Evolutionary conservation across 257 asterid species (phyloP).

Genomic region (Marsdenia floribunda): DNA sequence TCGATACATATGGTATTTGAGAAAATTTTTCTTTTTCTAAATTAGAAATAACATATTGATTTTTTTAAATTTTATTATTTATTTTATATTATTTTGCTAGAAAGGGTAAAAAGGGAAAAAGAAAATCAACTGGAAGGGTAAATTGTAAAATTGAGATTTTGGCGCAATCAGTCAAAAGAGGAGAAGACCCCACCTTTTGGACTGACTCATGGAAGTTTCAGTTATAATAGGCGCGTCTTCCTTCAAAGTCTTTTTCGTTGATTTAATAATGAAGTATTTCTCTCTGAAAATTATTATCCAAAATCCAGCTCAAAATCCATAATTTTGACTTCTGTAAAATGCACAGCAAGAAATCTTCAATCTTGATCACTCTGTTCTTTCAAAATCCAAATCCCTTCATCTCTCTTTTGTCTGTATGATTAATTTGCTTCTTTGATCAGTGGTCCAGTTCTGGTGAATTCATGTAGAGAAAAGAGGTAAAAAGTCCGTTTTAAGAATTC

Average conservation of each 20-base stretch:
- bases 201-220: slow-evolving; percentile 7
- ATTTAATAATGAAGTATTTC: not conserved
- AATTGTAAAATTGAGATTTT: not conserved
- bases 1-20: no score
- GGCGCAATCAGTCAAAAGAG: not conserved
- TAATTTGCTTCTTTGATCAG: not conserved
- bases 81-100: no score
- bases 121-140: not conserved
- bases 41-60: no score
- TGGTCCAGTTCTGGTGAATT: not conserved
- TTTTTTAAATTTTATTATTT: no score
- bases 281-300: slow-evolving; percentile 2
- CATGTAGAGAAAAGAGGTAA: slow-evolving; percentile 7
- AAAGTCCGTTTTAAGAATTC: not conserved
- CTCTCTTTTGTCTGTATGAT: no score
- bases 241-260: slow-evolving; percentile 14
- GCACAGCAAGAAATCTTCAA: slow-evolving; percentile 2
- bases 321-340: slow-evolving; percentile 15
- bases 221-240: slow-evolving; percentile 20
- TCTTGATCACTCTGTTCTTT: not conserved
- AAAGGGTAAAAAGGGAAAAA: not conserved
- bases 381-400: not conserved
- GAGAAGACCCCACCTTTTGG: not conserved
- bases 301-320: not conserved
- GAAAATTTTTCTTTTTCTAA: no score